phyloP scores from a whole-genome alignment of 176 grass and related monocot genomes.

The Calamus simplicifolius region DNA sequence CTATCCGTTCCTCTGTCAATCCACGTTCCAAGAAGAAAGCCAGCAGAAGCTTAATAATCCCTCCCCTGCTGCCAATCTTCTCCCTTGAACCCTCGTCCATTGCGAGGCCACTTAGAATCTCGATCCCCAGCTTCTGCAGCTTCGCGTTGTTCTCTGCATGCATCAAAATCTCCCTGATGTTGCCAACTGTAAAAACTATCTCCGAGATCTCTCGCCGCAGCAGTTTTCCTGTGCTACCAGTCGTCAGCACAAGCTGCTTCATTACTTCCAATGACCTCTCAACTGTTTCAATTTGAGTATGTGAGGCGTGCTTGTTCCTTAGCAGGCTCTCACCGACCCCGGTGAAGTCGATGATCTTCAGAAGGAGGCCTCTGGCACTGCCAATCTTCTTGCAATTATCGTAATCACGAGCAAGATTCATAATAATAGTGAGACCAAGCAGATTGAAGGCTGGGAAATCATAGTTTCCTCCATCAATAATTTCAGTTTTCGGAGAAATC shows the following conservation, averaged over 20 bases:
- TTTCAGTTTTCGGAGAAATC: background rate
- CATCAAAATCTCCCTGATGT: conserved; percentile 40
- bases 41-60: conserved; percentile 6
- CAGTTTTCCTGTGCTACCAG: conserved; percentile 30
- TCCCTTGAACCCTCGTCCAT: conserved; percentile 34
- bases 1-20: background rate
- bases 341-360: conserved; percentile 53
- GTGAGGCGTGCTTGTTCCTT: background rate
- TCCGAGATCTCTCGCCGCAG: conserved; percentile 35
- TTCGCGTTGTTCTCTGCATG: conserved; percentile 30
- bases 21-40: background rate
- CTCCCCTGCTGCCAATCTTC: conserved; percentile 8
- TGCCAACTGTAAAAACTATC: conserved; percentile 58
- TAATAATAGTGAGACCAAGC: conserved; percentile 41
- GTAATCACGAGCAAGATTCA: conserved; percentile 41
- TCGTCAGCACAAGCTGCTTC: conserved; percentile 41
- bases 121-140: conserved; percentile 48
- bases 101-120: conserved; percentile 46
- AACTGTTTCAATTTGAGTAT: conserved; percentile 24
- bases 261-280: conserved; percentile 42
- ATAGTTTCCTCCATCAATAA: conserved; percentile 2
- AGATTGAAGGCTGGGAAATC: conserved; percentile 42
- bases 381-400: conserved; percentile 62
- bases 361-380: conserved; percentile 34
- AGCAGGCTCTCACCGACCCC: conserved; percentile 18